These are phyloP conservation scores for Globisporangium echinulatum DNA, from an alignment of 352 stramenopile species.

Conservation along the genomic window DNA sequence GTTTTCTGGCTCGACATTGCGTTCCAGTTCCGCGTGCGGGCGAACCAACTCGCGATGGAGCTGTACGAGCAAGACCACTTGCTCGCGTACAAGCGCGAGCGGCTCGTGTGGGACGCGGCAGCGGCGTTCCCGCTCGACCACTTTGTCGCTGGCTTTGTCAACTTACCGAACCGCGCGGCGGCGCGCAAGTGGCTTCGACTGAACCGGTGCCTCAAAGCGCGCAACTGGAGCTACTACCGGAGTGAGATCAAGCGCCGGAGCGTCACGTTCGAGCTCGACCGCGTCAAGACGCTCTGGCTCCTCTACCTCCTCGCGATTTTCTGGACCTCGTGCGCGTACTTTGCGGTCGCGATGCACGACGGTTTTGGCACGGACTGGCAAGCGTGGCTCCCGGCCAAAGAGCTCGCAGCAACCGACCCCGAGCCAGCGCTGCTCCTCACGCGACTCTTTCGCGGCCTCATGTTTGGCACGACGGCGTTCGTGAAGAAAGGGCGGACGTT, in stretches of 20 bases:
- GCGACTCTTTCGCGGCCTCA: slow-evolving; percentile 40
- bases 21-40: slow-evolving; percentile 51
- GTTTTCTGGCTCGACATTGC: slow-evolving; percentile 49
- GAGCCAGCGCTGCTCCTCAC: slow-evolving; percentile 24
- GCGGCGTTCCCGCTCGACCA: slow-evolving; percentile 49
- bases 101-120: slow-evolving; percentile 29
- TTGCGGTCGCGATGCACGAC: slow-evolving; percentile 48
- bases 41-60: slow-evolving; percentile 46
- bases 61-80: slow-evolving; percentile 58
- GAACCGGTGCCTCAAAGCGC: slow-evolving; percentile 51
- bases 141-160: slow-evolving; percentile 22
- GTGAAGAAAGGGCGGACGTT: slow-evolving; percentile 59
- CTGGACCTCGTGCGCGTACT: slow-evolving; percentile 59
- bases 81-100: slow-evolving; percentile 44
- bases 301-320: slow-evolving; percentile 56
- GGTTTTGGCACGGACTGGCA: slow-evolving; percentile 48
- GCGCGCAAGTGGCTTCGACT: slow-evolving; percentile 33
- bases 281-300: slow-evolving; percentile 43
- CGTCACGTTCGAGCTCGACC: slow-evolving; percentile 52
- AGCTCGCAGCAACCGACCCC: slow-evolving; percentile 21
- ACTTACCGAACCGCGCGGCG: not conserved
- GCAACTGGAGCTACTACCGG: slow-evolving; percentile 47
- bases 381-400: slow-evolving; percentile 33
- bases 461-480: slow-evolving; percentile 48
- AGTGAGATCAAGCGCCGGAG: slow-evolving; percentile 59